Evolutionary conservation across 2,329 filamentous ascomycete genomes (phyloP).

Genomic region (Calonectria pauciramosa): DNA sequence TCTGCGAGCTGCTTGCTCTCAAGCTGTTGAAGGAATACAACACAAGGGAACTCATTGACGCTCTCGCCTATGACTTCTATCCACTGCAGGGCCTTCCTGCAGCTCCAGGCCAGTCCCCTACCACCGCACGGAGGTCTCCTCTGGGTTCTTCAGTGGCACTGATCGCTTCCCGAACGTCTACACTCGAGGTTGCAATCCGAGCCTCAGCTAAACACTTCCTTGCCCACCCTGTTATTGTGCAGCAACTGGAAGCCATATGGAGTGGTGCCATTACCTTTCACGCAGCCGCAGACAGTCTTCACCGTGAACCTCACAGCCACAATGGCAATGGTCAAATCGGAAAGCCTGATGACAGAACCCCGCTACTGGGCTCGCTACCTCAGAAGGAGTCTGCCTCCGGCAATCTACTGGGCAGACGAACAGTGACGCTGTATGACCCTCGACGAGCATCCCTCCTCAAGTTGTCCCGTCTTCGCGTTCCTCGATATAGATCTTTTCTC

Average conservation of each 20-base stretch:
- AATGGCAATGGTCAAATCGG: slow-evolving; percentile 43
- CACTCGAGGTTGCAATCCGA: slow-evolving; percentile 92
- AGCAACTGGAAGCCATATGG: slow-evolving; percentile 98
- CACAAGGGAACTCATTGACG: slow-evolving; percentile 92
- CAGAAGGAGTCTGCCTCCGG: slow-evolving; percentile 50
- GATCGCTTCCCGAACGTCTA: slow-evolving; percentile 83
- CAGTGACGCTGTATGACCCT: slow-evolving; percentile 90
- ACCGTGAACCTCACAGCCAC: slow-evolving; percentile 65
- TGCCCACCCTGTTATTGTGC: slow-evolving; percentile 90
- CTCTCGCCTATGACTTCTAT: slow-evolving; percentile 94
- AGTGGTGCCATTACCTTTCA: slow-evolving; percentile 96
- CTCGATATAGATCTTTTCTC: slow-evolving; percentile 90
- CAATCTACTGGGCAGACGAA: slow-evolving; percentile 70
- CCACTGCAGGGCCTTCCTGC: slow-evolving; percentile 84
- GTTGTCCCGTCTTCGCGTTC: slow-evolving; percentile 89
- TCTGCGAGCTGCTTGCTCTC: slow-evolving; percentile 92
- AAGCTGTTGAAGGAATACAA: slow-evolving; percentile 91
- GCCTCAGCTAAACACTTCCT: slow-evolving; percentile 94
- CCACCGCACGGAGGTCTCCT: slow-evolving; percentile 48
- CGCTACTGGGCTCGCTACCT: slow-evolving; percentile 59
- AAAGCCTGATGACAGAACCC: slow-evolving; percentile 63
- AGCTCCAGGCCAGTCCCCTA: slow-evolving; percentile 52
- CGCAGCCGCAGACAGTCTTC: slow-evolving; percentile 86
- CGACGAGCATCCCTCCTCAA: slow-evolving; percentile 92
- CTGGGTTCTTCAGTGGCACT: slow-evolving; percentile 61